A percentile compares a stretch with the other conserved stretches of the same genome.
phyloP scores from a whole-genome alignment of 768 basidiomycete genomes.

The Rhodotorula babjevae region DNA sequence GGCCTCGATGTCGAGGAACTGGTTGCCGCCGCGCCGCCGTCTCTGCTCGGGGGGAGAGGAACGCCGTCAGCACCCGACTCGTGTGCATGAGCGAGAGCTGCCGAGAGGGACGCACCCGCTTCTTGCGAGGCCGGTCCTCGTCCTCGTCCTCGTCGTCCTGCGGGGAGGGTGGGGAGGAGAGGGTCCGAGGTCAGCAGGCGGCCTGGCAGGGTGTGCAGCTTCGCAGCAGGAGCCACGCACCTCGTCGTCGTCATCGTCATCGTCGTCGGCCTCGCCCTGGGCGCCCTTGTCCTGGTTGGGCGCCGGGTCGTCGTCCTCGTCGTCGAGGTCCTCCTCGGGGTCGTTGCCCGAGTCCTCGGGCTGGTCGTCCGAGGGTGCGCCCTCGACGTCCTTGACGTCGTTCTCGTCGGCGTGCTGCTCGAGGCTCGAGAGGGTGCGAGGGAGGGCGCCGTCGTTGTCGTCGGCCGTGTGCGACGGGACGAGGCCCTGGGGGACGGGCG shows the following conservation, averaged over 20 bases:
- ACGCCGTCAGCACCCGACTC: not conserved
- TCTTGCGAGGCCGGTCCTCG: conserved; percentile 35
- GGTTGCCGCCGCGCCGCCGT: conserved; percentile 60
- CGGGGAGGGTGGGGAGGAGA: not conserved
- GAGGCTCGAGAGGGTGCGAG: conserved; percentile 19
- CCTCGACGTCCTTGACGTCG: conserved; percentile 40
- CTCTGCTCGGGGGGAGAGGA: conserved; percentile 46
- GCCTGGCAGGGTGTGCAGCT: too few species aligned
- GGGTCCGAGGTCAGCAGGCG: not conserved
- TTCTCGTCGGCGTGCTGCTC: conserved; percentile 40
- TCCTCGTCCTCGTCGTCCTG: conserved; percentile 25
- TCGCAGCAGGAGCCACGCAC: conserved; percentile 41
- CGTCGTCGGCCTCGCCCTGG: not conserved
- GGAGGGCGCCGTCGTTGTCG: not conserved
- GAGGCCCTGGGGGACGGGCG: not conserved
- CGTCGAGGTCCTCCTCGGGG: conserved; percentile 26
- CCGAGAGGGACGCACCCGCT: conserved; percentile 33
- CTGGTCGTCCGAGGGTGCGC: conserved; percentile 24
- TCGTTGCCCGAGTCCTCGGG: conserved; percentile 47
- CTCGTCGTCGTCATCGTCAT: conserved; percentile 45
- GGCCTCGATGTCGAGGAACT: conserved; percentile 92
- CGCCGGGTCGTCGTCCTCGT: conserved; percentile 41
- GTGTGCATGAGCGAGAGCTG: not conserved
- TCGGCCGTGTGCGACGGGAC: conserved; percentile 17
- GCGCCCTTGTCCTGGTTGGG: conserved; percentile 39